phyloP scores from a whole-genome alignment of 208 protist species.

The Leishmania amazonensis region DNA sequence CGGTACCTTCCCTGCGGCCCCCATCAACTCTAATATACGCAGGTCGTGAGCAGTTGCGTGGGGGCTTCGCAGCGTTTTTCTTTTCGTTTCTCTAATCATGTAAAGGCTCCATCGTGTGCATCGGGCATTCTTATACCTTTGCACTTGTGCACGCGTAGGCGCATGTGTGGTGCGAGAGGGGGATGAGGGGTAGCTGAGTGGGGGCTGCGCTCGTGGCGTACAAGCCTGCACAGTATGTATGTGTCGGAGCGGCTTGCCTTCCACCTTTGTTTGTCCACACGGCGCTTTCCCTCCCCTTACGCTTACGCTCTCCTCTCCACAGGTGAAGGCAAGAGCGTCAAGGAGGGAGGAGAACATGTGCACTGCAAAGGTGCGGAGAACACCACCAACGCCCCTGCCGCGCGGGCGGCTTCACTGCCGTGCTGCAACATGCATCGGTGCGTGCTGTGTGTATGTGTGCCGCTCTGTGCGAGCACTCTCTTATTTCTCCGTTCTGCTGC shows the following conservation, averaged over 20 bases:
- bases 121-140: not conserved
- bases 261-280: not conserved
- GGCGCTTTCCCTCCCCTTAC: not conserved
- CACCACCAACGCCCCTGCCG: too few relatives aligned
- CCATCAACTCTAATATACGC: conserved; percentile 28
- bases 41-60: conserved; percentile 6
- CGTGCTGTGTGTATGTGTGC: not conserved
- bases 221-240: not conserved
- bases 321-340: not conserved
- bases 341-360: not conserved
- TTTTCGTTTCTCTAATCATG: not conserved
- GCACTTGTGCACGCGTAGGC: not conserved
- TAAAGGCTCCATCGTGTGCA: not conserved
- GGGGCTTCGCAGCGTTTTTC: not conserved
- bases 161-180: not conserved
- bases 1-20: conserved; percentile 41
- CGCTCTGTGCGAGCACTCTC: not conserved
- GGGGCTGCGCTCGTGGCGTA: not conserved
- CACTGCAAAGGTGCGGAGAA: not conserved
- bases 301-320: not conserved
- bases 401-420: not conserved
- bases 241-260: not conserved
- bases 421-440: not conserved
- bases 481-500: not conserved
- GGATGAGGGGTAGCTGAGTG: not conserved